These are phyloP conservation scores for Cryptosporidium parvum DNA, from an alignment of 169 alveolate species.

Conservation along the genomic window DNA sequence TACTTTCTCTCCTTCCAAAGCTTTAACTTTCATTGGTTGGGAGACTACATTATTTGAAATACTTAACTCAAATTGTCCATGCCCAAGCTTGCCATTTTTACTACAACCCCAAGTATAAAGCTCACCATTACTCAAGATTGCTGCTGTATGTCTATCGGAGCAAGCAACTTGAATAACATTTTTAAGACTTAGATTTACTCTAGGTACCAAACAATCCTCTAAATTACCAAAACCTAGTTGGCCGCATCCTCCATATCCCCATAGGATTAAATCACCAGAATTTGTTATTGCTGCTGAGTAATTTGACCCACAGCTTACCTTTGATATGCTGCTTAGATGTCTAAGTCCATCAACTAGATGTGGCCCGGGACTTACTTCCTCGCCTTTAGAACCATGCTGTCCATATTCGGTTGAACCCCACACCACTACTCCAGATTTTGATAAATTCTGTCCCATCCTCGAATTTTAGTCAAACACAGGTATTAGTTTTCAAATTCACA, in stretches of 20 bases:
- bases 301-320: slow-evolving; percentile 63
- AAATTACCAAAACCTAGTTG: slow-evolving; percentile 78
- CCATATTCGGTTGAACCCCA: slow-evolving; percentile 80
- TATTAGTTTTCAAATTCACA: neutral
- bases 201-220: slow-evolving; percentile 66
- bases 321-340: slow-evolving; percentile 9
- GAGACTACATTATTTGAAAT: slow-evolving; percentile 21
- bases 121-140: slow-evolving; percentile 80
- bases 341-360: slow-evolving; percentile 44
- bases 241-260: slow-evolving; percentile 78
- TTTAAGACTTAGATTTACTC: slow-evolving; percentile 15
- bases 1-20: slow-evolving; percentile 77
- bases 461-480: neutral
- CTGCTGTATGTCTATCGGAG: slow-evolving; percentile 85
- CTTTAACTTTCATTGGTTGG: slow-evolving; percentile 77
- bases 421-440: slow-evolving; percentile 79
- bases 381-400: slow-evolving; percentile 17
- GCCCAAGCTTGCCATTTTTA: slow-evolving; percentile 84
- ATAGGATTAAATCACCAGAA: slow-evolving; percentile 76
- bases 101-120: slow-evolving; percentile 88
- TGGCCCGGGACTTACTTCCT: slow-evolving; percentile 45
- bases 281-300: slow-evolving; percentile 76
- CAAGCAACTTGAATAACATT: slow-evolving; percentile 77
- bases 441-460: slow-evolving; percentile 77
- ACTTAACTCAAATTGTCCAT: slow-evolving; percentile 28